Percentiles rank a stretch among this genome's conserved stretches.
Evolutionary conservation across 2,329 filamentous ascomycete genomes (phyloP).

Genomic region (Exophiala dermatitidis): DNA sequence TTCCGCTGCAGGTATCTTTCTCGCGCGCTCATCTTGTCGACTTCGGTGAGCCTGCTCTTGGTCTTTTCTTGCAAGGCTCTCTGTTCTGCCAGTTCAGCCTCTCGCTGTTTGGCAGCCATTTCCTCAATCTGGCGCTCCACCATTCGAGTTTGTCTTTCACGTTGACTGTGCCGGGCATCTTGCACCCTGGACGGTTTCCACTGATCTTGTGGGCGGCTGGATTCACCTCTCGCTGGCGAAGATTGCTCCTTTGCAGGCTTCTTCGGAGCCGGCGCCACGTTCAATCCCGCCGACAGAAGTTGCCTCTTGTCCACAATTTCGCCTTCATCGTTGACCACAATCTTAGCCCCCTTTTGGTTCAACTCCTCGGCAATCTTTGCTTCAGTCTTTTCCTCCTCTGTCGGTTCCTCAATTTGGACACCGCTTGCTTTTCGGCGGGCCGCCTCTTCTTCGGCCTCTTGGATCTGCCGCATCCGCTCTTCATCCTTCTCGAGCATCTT

Average conservation of each 20-base stretch:
- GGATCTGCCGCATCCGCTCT: conserved; percentile 48
- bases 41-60: conserved; percentile 53
- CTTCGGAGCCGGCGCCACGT: conserved; percentile 50
- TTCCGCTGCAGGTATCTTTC: conserved; percentile 57
- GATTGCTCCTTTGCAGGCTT: conserved; percentile 32
- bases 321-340: conserved; percentile 57
- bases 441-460: conserved; percentile 45
- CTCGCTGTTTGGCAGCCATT: conserved; percentile 47
- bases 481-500: conserved; percentile 54
- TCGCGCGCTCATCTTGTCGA: conserved; percentile 53
- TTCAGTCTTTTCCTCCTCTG: conserved; percentile 40
- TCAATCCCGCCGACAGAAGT: conserved; percentile 54
- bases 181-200: conserved; percentile 29
- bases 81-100: conserved; percentile 51
- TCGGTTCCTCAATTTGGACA: conserved; percentile 28
- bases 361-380: conserved; percentile 51
- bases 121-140: conserved; percentile 54
- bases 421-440: conserved; percentile 32
- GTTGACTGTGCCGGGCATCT: conserved; percentile 39
- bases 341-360: conserved; percentile 44
- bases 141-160: conserved; percentile 54
- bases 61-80: conserved; percentile 48
- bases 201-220: conserved; percentile 11
- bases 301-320: conserved; percentile 59
- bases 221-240: conserved; percentile 8